A percentile compares a stretch with the other conserved stretches of the same genome.
phyloP scores from a whole-genome alignment of 1,284 basidiomycete genomes.

The Ustilago crameri region DNA sequence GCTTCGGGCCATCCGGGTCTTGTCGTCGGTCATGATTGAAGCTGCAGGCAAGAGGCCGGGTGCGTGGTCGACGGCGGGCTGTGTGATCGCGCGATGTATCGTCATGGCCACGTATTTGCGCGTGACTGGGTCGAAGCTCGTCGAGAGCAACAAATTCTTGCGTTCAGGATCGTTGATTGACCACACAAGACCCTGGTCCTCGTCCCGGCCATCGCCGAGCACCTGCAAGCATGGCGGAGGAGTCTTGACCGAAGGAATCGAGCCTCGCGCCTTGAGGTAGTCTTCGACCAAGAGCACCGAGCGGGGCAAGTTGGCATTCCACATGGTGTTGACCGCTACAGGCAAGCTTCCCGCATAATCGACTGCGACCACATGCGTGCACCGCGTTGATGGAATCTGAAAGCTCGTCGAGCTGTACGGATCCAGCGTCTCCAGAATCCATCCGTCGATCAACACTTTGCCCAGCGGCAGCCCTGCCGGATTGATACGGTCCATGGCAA shows the following conservation, averaged over 20 bases:
- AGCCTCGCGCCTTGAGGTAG: slow-evolving; percentile 61
- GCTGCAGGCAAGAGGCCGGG: slow-evolving; percentile 31
- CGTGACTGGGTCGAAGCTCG: slow-evolving; percentile 45
- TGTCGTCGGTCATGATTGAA: slow-evolving; percentile 16
- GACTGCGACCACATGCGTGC: slow-evolving; percentile 85
- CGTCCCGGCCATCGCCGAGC: slow-evolving; percentile 62
- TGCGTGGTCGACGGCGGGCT: not conserved
- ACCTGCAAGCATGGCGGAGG: slow-evolving; percentile 60
- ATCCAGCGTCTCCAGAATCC: slow-evolving; percentile 96
- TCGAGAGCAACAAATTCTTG: slow-evolving; percentile 38
- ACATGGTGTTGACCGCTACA: slow-evolving; percentile 84
- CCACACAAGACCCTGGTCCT: slow-evolving; percentile 51
- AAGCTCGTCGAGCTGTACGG: slow-evolving; percentile 96
- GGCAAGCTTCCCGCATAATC: slow-evolving; percentile 91
- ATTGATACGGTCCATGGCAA: slow-evolving; percentile 79
- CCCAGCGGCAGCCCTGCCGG: slow-evolving; percentile 80
- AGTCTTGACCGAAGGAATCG: slow-evolving; percentile 61
- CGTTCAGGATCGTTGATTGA: slow-evolving; percentile 42
- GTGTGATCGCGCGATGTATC: slow-evolving; percentile 25
- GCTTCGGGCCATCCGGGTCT: slow-evolving; percentile 18
- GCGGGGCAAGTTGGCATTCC: slow-evolving; percentile 74
- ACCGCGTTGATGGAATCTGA: slow-evolving; percentile 91
- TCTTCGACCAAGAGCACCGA: slow-evolving; percentile 66
- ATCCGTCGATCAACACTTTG: slow-evolving; percentile 87
- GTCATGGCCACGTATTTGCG: slow-evolving; percentile 28